These are phyloP conservation scores for Boechera stricta DNA, from an alignment of 345 rosid genomes.

Conservation along the genomic window DNA sequence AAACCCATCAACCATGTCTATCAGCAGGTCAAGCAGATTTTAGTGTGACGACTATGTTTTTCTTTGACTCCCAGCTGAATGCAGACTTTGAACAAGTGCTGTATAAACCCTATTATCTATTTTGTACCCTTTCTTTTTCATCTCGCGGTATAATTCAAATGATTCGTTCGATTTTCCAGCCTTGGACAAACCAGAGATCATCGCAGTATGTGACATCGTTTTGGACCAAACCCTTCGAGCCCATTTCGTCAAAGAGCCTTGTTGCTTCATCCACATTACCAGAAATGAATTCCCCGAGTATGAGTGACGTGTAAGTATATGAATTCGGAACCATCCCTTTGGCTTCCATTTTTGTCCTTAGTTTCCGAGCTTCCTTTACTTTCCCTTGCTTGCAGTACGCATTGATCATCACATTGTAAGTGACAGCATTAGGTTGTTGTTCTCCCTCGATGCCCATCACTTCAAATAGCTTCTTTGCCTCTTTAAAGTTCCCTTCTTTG, in stretches of 20 bases:
- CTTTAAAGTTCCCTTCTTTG: constrained; percentile 75
- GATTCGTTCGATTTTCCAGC: no score
- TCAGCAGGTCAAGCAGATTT: not conserved
- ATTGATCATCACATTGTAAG: constrained; percentile 70
- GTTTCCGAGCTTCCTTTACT: constrained; percentile 62
- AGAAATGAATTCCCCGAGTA: no score
- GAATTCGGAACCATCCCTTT: no score
- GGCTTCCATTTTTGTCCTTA: constrained; percentile 40
- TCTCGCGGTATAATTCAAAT: no score
- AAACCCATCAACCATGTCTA: not conserved
- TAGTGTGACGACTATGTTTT: not conserved
- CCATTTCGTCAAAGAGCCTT: no score
- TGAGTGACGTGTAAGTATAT: no score
- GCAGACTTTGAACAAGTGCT: constrained; percentile 67
- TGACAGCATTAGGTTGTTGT: constrained; percentile 51
- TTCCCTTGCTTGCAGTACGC: constrained; percentile 71
- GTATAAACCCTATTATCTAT: constrained; percentile 63
- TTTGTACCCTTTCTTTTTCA: not conserved
- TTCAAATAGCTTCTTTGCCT: constrained; percentile 66
- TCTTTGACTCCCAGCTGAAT: constrained; percentile 24
- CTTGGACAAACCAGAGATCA: no score
- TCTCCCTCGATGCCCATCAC: constrained; percentile 63
- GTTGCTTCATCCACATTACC: no score
- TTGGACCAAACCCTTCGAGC: no score
- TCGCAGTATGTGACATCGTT: no score